Conservation (phyloP, 2,329 filamentous ascomycete species). For the Ophiostoma ulmi region DNA sequence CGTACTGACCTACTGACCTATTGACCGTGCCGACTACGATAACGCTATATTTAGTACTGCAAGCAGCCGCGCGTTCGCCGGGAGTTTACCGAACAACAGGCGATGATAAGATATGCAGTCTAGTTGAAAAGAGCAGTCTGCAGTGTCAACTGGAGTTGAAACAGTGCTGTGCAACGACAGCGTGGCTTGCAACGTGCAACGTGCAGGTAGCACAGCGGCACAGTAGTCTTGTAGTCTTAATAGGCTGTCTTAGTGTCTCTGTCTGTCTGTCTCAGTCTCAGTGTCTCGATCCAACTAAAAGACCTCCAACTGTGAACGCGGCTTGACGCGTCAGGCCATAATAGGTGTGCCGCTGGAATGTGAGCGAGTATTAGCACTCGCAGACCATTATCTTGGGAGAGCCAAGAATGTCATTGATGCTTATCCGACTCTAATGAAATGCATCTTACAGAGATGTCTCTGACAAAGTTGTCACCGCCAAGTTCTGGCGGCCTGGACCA, state of each 20-base stretch:
- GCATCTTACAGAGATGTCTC: neutral
- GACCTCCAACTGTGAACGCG: neutral
- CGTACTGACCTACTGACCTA: too few species aligned
- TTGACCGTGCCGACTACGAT: neutral
- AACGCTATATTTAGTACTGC: conserved; percentile 3
- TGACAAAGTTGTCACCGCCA: neutral
- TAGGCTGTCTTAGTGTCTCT: too few species aligned
- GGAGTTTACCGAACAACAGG: neutral
- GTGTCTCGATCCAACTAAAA: too few species aligned
- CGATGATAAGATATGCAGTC: neutral
- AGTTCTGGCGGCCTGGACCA: too few species aligned
- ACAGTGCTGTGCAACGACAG: neutral
- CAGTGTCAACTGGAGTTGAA: neutral
- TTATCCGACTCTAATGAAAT: neutral
- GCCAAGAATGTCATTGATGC: neutral
- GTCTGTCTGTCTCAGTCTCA: too few species aligned
- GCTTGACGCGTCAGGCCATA: neutral
- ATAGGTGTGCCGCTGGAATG: neutral
- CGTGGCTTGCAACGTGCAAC: neutral
- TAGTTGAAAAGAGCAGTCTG: neutral
- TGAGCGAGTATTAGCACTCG: neutral
- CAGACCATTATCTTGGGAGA: neutral
- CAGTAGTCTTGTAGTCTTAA: too few species aligned
- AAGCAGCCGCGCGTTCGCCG: conserved; percentile 20
- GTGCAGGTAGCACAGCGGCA: neutral